Evolutionary conservation across 2,329 filamentous ascomycete genomes (phyloP).

Genomic region (Setomelanomma holmii): DNA sequence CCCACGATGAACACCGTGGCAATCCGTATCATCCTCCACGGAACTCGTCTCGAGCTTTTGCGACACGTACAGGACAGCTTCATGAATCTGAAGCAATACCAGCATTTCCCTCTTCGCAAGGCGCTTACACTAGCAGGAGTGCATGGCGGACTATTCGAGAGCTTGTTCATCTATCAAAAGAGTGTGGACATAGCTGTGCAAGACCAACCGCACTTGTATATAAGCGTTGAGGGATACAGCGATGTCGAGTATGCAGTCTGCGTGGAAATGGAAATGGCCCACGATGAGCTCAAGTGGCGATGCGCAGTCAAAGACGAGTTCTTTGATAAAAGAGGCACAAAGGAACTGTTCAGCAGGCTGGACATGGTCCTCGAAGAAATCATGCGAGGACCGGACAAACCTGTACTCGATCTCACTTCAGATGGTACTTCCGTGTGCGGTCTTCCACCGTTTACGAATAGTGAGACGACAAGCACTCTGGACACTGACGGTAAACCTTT

Average conservation of each 20-base stretch:
- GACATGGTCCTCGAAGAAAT: slow-evolving; percentile 67
- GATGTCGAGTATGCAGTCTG: slow-evolving; percentile 83
- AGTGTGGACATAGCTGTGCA: slow-evolving; percentile 41
- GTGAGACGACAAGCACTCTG: not conserved
- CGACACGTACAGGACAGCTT: slow-evolving; percentile 76
- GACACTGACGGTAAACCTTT: no score
- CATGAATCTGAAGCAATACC: slow-evolving; percentile 70
- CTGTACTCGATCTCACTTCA: slow-evolving; percentile 63
- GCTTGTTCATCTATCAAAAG: slow-evolving; percentile 72
- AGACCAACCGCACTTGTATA: slow-evolving; percentile 56
- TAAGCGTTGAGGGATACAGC: slow-evolving; percentile 68
- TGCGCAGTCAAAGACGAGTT: slow-evolving; percentile 70
- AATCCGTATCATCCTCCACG: slow-evolving; percentile 75
- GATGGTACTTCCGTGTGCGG: slow-evolving; percentile 70
- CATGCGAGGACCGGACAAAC: slow-evolving; percentile 55
- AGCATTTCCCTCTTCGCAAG: slow-evolving; percentile 78
- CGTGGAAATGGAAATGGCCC: slow-evolving; percentile 75
- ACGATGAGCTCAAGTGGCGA: slow-evolving; percentile 69
- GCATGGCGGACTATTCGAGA: slow-evolving; percentile 64
- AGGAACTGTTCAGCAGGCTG: slow-evolving; percentile 64
- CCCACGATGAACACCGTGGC: slow-evolving; percentile 93
- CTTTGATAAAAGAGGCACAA: slow-evolving; percentile 56
- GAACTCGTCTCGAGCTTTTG: slow-evolving; percentile 69
- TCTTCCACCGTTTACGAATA: slow-evolving; percentile 52
- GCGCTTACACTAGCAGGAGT: slow-evolving; percentile 63